Conservation (phyloP, 805 yeast genomes). For the Metschnikowia continentalis region DNA sequence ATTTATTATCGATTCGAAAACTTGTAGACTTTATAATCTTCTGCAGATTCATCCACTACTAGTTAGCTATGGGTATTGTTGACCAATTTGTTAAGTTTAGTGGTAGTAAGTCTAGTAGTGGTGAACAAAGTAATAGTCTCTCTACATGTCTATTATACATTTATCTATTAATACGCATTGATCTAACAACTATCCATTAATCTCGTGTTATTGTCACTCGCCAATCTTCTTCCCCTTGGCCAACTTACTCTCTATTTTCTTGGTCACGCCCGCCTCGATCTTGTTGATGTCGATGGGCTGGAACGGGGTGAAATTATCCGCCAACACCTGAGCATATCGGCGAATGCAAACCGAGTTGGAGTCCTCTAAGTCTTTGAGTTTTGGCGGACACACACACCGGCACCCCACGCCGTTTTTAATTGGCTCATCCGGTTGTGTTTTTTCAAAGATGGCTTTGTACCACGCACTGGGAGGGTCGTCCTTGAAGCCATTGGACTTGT, state of each 20-base stretch:
- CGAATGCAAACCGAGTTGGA: constrained; percentile 45
- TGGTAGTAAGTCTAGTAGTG: no score
- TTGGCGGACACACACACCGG: constrained; percentile 71
- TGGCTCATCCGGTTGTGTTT: constrained; percentile 24
- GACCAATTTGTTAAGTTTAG: no score
- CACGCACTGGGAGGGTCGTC: constrained; percentile 26
- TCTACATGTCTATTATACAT: not conserved
- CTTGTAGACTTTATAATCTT: not conserved
- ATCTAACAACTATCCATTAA: not conserved
- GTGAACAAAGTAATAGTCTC: no score
- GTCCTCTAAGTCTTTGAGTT: constrained; percentile 53
- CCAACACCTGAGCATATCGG: constrained; percentile 44
- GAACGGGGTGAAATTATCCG: constrained; percentile 23
- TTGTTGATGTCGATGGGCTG: constrained; percentile 22
- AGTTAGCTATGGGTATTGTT: no score
- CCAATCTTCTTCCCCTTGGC: constrained; percentile 18
- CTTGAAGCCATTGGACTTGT: constrained; percentile 24
- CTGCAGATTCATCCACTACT: no score
- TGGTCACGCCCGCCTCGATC: constrained; percentile 22
- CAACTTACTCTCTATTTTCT: constrained; percentile 19
- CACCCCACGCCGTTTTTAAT: constrained; percentile 65
- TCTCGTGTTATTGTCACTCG: not conserved
- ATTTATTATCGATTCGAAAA: constrained; percentile 17
- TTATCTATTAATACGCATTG: not conserved
- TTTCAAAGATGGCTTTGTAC: constrained; percentile 12